phyloP scores from a whole-genome alignment of 2,329 filamentous ascomycete species.

The Fusarium tricinctum region DNA sequence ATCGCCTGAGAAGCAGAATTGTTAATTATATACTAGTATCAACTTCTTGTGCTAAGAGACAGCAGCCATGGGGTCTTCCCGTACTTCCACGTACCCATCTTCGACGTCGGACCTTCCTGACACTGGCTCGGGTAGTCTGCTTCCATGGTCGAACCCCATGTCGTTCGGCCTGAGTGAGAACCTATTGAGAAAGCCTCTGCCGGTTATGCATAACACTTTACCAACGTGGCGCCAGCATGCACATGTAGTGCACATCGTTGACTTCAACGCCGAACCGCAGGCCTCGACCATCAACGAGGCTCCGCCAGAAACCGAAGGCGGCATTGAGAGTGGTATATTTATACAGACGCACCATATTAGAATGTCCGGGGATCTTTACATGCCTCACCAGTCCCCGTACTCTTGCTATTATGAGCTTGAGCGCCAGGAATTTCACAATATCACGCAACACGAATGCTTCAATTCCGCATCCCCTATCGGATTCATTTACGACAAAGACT shows the following conservation, averaged over 20 bases:
- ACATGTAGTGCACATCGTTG: slow-evolving; percentile 32
- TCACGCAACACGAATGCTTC: slow-evolving; percentile 23
- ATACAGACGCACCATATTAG: slow-evolving; percentile 15
- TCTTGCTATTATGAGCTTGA: slow-evolving; percentile 23
- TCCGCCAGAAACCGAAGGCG: neutral
- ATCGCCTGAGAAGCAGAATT: neutral
- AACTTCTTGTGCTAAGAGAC: too few relatives aligned
- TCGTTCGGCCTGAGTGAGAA: neutral
- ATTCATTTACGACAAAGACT: slow-evolving; percentile 39
- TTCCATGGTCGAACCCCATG: neutral
- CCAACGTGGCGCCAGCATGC: slow-evolving; percentile 35
- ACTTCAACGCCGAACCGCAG: slow-evolving; percentile 23
- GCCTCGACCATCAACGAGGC: neutral
- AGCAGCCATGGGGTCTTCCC: neutral
- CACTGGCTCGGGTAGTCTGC: too few relatives aligned
- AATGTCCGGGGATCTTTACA: slow-evolving; percentile 32
- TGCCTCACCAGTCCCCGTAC: slow-evolving; percentile 4
- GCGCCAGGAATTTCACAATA: slow-evolving; percentile 1
- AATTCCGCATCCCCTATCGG: slow-evolving; percentile 33
- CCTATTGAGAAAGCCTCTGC: neutral
- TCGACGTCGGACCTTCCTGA: neutral
- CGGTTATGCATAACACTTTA: neutral
- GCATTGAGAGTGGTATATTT: slow-evolving; percentile 39
- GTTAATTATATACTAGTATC: neutral
- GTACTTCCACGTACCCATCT: neutral